Evolutionary conservation across 345 rosid genomes (phyloP).

Genomic region (Aquilaria yunnanensis): DNA sequence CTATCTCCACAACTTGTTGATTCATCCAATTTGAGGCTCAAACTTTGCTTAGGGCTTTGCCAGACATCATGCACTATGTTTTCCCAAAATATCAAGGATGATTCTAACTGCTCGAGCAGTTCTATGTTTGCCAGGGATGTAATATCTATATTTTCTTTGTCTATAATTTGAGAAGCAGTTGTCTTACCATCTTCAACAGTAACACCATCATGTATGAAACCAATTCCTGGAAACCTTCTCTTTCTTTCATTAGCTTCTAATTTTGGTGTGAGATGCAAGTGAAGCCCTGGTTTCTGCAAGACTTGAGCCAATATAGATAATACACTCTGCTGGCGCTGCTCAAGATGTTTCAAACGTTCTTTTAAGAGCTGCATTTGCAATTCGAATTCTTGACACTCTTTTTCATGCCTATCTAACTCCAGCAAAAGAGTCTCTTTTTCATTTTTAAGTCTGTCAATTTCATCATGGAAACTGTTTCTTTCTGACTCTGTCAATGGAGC

Average conservation of each 20-base stretch:
- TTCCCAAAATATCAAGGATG: slow-evolving; percentile 71
- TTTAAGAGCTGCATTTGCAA: slow-evolving; percentile 49
- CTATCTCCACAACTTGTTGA: slow-evolving; percentile 67
- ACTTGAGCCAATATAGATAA: slow-evolving; percentile 41
- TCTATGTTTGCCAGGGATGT: slow-evolving; percentile 36
- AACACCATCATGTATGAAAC: slow-evolving; percentile 30
- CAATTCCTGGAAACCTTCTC: slow-evolving; percentile 60
- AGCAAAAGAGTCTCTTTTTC: slow-evolving; percentile 50
- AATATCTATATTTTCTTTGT: slow-evolving; percentile 30
- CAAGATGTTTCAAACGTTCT: slow-evolving; percentile 58
- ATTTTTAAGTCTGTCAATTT: slow-evolving; percentile 43
- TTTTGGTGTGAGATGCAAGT: slow-evolving; percentile 44
- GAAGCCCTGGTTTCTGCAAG: slow-evolving; percentile 63
- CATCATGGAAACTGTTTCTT: slow-evolving; percentile 55
- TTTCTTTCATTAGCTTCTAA: slow-evolving; percentile 51
- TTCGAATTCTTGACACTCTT: slow-evolving; percentile 50
- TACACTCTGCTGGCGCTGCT: slow-evolving; percentile 50
- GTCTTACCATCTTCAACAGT: slow-evolving; percentile 34
- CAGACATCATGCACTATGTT: slow-evolving; percentile 33
- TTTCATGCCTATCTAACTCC: slow-evolving; percentile 53
- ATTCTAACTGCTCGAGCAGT: slow-evolving; percentile 55
- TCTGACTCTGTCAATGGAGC: slow-evolving; percentile 54
- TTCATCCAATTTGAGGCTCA: slow-evolving; percentile 60
- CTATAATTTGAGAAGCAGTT: slow-evolving; percentile 24
- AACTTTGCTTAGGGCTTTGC: slow-evolving; percentile 22